Percentiles rank a stretch among this genome's conserved stretches.
phyloP scores from a whole-genome alignment of 148 eudicot species.

The Simmondsia chinensis region DNA sequence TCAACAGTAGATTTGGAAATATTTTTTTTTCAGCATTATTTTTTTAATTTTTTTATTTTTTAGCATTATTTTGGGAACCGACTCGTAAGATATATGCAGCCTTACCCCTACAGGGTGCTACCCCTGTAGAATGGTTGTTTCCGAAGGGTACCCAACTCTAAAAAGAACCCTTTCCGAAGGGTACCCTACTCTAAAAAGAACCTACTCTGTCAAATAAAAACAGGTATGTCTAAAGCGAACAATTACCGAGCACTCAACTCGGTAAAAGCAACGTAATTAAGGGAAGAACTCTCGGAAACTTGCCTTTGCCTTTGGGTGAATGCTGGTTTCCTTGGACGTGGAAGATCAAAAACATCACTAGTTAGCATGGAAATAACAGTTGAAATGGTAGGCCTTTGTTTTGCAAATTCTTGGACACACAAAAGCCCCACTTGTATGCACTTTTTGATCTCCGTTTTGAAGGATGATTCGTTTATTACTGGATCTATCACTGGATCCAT shows the following conservation, averaged over 20 bases:
- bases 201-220: too few relatives aligned
- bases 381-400: slow-evolving; percentile 11
- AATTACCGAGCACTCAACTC: slow-evolving; percentile 6
- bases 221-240: too few relatives aligned
- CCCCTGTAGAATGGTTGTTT: too few relatives aligned
- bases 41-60: too few relatives aligned
- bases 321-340: slow-evolving; percentile 6
- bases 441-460: not conserved
- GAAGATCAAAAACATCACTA: slow-evolving; percentile 5
- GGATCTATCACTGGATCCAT: not conserved
- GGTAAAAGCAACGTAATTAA: not conserved
- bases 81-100: too few relatives aligned
- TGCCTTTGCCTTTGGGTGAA: slow-evolving; percentile 2
- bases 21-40: too few relatives aligned
- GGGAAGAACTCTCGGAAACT: not conserved
- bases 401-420: slow-evolving; percentile 12
- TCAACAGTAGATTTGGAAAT: too few relatives aligned
- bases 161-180: too few relatives aligned
- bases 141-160: too few relatives aligned
- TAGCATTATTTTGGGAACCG: too few relatives aligned
- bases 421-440: slow-evolving; percentile 19
- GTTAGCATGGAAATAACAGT: slow-evolving; percentile 9
- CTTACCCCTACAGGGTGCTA: too few relatives aligned
- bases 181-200: too few relatives aligned
- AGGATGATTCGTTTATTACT: not conserved